These are phyloP conservation scores for Cytospora schulzeri DNA, from an alignment of 2,329 filamentous ascomycete genomes.

Conservation along the genomic window DNA sequence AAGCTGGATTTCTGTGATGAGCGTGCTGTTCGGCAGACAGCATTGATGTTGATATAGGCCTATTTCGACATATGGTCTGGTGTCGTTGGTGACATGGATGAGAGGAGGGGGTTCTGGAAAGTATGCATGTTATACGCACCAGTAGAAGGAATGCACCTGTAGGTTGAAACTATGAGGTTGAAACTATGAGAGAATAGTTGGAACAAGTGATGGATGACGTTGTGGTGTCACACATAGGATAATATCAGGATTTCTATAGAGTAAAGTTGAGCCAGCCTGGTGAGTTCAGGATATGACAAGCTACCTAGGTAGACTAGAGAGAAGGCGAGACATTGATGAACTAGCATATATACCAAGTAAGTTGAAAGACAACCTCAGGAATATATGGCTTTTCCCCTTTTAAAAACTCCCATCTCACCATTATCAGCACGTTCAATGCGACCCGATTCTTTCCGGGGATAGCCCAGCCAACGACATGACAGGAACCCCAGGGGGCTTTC, in stretches of 20 bases:
- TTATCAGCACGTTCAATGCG: constrained; percentile 3
- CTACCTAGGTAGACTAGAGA: neutral
- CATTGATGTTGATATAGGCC: neutral
- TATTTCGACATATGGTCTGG: neutral
- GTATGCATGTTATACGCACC: neutral
- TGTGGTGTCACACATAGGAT: neutral
- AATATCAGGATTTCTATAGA: neutral
- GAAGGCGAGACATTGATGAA: neutral
- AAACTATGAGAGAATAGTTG: too few species aligned
- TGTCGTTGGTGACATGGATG: neutral
- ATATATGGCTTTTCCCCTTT: neutral
- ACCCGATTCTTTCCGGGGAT: constrained; percentile 12
- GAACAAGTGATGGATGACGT: neutral
- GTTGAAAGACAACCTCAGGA: neutral
- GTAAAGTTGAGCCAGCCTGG: neutral
- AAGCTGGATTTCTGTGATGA: neutral
- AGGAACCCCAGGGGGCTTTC: neutral
- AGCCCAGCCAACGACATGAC: neutral
- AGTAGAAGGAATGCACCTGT: neutral
- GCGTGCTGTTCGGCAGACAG: neutral
- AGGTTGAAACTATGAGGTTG: neutral
- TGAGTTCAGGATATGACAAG: neutral
- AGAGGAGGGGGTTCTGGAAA: neutral
- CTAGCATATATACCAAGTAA: neutral
- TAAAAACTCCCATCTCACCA: neutral